A percentile compares a stretch with the other conserved stretches of the same genome.
Conservation (phyloP, 805 yeast species). For the Yamadazyma endophytica region DNA sequence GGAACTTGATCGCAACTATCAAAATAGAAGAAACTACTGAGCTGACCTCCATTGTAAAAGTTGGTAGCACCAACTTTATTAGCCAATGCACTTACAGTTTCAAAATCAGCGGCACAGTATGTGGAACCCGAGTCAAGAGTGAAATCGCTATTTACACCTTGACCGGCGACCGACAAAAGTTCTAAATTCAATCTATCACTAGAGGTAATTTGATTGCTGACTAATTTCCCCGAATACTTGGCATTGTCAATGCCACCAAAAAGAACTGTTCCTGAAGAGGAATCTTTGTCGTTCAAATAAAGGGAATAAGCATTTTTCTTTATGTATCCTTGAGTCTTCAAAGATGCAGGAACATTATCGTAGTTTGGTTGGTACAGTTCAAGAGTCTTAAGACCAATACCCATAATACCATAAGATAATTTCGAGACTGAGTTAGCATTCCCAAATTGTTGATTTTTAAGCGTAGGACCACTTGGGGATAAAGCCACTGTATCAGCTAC, state of each 20-base stretch:
- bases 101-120: slow-evolving; percentile 35
- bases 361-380: neutral
- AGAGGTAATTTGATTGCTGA: slow-evolving; percentile 16
- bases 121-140: slow-evolving; percentile 34
- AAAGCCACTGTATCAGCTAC: slow-evolving; percentile 12
- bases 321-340: slow-evolving; percentile 31
- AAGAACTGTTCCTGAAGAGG: slow-evolving; percentile 19
- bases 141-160: slow-evolving; percentile 8
- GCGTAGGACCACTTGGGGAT: slow-evolving; percentile 8
- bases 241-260: slow-evolving; percentile 32
- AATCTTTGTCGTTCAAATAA: slow-evolving; percentile 22
- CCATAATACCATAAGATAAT: slow-evolving; percentile 1
- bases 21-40: slow-evolving; percentile 4
- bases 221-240: slow-evolving; percentile 20
- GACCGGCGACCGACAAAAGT: slow-evolving; percentile 30
- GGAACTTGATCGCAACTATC: slow-evolving; percentile 1
- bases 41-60: slow-evolving; percentile 20
- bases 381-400: neutral
- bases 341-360: slow-evolving; percentile 11
- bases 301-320: slow-evolving; percentile 35
- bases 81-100: slow-evolving; percentile 30
- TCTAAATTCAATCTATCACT: slow-evolving; percentile 45
- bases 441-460: slow-evolving; percentile 11
- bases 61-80: slow-evolving; percentile 33
- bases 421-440: slow-evolving; percentile 7